phyloP scores from a whole-genome alignment of 768 basidiomycete genomes.

The Albatrellus ellisii region DNA sequence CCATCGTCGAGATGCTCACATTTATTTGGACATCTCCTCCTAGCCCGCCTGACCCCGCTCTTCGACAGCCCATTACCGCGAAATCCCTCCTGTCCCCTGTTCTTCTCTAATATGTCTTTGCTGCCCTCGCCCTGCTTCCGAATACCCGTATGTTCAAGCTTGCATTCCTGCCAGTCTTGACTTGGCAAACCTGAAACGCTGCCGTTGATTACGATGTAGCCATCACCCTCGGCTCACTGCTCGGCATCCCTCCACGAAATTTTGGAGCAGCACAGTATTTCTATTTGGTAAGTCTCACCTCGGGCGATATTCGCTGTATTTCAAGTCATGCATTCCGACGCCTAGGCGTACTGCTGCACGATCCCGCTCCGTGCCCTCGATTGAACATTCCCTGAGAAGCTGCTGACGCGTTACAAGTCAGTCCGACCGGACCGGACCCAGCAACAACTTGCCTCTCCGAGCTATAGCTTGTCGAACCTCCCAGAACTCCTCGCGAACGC shows the following conservation, averaged over 20 bases:
- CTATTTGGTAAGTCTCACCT: slow-evolving; percentile 5
- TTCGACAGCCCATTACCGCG: slow-evolving; percentile 1
- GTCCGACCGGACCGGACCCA: not conserved
- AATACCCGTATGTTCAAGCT: slow-evolving; percentile 1
- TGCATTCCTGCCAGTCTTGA: slow-evolving; percentile 1
- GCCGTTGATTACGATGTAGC: slow-evolving; percentile 1
- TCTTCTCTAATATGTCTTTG: not conserved
- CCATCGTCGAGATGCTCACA: no score
- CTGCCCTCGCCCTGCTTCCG: slow-evolving; percentile 1
- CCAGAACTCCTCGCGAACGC: slow-evolving; percentile 7
- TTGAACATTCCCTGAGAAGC: slow-evolving; percentile 5
- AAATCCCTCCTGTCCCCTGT: not conserved
- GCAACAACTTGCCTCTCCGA: not conserved
- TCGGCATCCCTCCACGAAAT: slow-evolving; percentile 1
- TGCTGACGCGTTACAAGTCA: slow-evolving; percentile 1
- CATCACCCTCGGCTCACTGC: not conserved
- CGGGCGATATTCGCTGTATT: not conserved
- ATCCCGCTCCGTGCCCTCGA: slow-evolving; percentile 7
- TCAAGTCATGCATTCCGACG: not conserved
- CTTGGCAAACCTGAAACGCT: slow-evolving; percentile 2
- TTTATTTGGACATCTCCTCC: no score
- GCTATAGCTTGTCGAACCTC: not conserved
- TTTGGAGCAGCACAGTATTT: slow-evolving; percentile 4
- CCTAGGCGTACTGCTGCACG: slow-evolving; percentile 1
- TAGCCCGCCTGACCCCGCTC: not conserved